phyloP scores from a whole-genome alignment of 148 eudicot species.

The Vaccinium myrtillus region DNA sequence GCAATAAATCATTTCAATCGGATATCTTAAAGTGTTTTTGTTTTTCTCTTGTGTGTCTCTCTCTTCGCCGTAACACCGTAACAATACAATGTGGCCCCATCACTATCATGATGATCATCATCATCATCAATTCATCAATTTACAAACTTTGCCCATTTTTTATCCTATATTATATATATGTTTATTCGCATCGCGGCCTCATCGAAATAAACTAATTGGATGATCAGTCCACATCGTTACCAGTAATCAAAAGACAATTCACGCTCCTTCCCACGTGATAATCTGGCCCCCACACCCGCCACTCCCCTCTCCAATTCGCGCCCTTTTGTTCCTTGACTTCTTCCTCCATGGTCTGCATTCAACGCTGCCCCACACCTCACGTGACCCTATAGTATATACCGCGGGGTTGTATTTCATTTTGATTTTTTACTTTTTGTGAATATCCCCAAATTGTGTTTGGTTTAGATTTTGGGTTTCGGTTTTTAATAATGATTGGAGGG shows the following conservation, averaged over 20 bases:
- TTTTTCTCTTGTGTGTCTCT: too few species aligned
- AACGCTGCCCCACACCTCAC: background rate
- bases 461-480: too few species aligned
- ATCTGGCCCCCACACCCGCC: constrained; percentile 1
- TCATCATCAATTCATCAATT: background rate
- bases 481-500: too few species aligned
- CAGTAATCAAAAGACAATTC: constrained; percentile 11
- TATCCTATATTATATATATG: background rate
- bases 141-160: background rate
- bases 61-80: background rate
- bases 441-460: too few species aligned
- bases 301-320: background rate
- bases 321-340: background rate
- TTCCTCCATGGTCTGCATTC: background rate
- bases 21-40: too few species aligned
- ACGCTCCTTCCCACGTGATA: constrained; percentile 12
- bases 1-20: too few species aligned
- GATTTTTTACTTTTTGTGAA: too few species aligned
- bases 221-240: background rate
- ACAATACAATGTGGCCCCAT: background rate
- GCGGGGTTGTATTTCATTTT: too few species aligned
- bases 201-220: too few species aligned
- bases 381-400: background rate
- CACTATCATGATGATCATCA: background rate
- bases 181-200: background rate